Evolutionary conservation across 495 filamentous ascomycete genomes (phyloP).

Genomic region (Lophiostoma macrostomum): DNA sequence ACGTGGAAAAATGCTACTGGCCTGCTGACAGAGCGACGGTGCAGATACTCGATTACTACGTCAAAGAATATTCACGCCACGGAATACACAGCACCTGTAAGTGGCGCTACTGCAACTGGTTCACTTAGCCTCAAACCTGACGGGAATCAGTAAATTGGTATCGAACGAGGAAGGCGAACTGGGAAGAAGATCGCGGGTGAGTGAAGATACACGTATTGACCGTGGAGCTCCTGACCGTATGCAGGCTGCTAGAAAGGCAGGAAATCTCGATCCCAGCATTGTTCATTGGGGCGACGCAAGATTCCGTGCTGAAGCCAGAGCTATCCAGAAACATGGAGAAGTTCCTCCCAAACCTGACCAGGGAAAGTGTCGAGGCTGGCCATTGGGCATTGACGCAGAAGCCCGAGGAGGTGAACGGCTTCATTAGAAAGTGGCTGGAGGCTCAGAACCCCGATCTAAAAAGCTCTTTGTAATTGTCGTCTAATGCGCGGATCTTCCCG

Average conservation of each 20-base stretch:
- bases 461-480: conserved; percentile 36
- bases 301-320: conserved; percentile 58
- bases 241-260: conserved; percentile 26
- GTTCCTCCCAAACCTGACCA: conserved; percentile 57
- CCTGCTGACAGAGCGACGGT: conserved; percentile 12
- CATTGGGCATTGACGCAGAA: conserved; percentile 47
- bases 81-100: conserved; percentile 74
- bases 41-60: conserved; percentile 74
- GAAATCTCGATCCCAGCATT: conserved; percentile 66
- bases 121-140: conserved; percentile 12
- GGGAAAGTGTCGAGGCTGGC: conserved; percentile 37
- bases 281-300: conserved; percentile 70
- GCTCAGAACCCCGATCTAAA: conserved; percentile 37
- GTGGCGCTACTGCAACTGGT: conserved; percentile 17
- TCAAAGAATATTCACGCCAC: conserved; percentile 61
- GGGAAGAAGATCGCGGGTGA: conserved; percentile 65
- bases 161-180: conserved; percentile 66
- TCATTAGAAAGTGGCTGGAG: conserved; percentile 43
- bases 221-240: conserved; percentile 7
- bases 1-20: background rate
- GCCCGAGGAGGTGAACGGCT: conserved; percentile 39
- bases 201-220: conserved; percentile 12
- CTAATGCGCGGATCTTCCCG: background rate
- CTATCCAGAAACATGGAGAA: conserved; percentile 67
- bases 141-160: conserved; percentile 71